phyloP scores from a whole-genome alignment of 2,329 filamentous ascomycete genomes.

The Macrophomina phaseolina region DNA sequence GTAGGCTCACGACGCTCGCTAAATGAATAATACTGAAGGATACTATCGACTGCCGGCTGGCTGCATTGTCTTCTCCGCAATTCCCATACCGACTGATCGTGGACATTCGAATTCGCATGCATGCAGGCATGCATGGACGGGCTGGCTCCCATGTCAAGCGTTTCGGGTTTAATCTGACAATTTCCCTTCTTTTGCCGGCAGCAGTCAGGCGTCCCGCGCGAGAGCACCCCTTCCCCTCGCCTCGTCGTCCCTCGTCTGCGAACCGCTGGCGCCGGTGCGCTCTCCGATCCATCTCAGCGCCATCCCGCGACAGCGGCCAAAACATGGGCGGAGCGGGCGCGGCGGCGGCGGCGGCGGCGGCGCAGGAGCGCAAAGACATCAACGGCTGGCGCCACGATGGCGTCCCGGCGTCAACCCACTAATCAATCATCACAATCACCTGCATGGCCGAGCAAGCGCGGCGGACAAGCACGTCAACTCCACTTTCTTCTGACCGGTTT shows the following conservation, averaged over 20 bases:
- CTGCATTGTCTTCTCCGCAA: background rate
- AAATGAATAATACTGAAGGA: conserved; percentile 23
- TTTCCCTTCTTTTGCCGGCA: conserved; percentile 12
- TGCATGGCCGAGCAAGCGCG: conserved; percentile 11
- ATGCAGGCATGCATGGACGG: background rate
- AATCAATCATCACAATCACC: conserved; percentile 24
- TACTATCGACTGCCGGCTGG: background rate
- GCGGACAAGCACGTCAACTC: conserved; percentile 22
- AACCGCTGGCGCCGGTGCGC: conserved; percentile 15
- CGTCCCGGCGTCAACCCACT: conserved; percentile 20
- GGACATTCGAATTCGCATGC: background rate
- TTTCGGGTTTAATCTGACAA: conserved; percentile 23
- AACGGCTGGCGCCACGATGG: conserved; percentile 25
- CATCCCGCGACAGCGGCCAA: conserved; percentile 17
- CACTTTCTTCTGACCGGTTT: conserved; percentile 26
- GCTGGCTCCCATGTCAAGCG: background rate
- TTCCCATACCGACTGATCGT: background rate
- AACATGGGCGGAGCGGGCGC: conserved; percentile 23
- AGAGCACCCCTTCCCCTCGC: conserved; percentile 14
- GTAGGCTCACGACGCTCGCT: conserved; percentile 24
- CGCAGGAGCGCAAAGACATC: conserved; percentile 20
- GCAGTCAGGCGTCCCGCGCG: conserved; percentile 14
- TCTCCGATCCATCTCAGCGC: conserved; percentile 5
- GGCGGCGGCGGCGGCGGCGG: conserved; percentile 14
- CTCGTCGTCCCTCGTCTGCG: conserved; percentile 12